A percentile compares a stretch with the other conserved stretches of the same genome.
Evolutionary conservation across 495 filamentous ascomycete genomes (phyloP).

Genomic region (Penicilliopsis zonata): DNA sequence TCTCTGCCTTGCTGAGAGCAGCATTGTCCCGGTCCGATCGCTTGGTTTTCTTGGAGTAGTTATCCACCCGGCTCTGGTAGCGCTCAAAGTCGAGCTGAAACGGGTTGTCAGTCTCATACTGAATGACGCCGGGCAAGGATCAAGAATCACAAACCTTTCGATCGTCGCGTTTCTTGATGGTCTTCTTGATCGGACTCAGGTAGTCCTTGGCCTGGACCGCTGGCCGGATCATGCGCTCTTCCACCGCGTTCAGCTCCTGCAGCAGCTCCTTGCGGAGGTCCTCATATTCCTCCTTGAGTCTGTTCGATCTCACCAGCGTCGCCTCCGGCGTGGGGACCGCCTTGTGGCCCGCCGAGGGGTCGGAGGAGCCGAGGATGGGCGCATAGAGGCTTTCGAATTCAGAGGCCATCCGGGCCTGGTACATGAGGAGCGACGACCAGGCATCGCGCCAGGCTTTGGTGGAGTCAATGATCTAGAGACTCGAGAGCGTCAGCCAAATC

Average conservation of each 20-base stretch:
- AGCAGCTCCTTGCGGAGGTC: constrained; percentile 65
- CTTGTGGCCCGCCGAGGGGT: constrained; percentile 35
- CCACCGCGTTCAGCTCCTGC: constrained; percentile 63
- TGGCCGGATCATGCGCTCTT: constrained; percentile 59
- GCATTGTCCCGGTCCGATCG: constrained; percentile 69
- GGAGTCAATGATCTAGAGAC: constrained; percentile 67
- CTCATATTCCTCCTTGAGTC: constrained; percentile 56
- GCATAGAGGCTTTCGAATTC: constrained; percentile 74
- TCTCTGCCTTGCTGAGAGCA: constrained; percentile 62
- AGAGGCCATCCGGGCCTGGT: constrained; percentile 56
- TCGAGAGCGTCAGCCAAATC: neutral
- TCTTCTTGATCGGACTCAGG: constrained; percentile 70
- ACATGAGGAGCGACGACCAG: constrained; percentile 63
- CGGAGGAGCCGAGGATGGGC: constrained; percentile 58
- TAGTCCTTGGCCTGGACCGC: constrained; percentile 59
- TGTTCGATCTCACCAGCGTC: constrained; percentile 53
- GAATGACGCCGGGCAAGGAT: neutral
- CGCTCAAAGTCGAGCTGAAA: constrained; percentile 68
- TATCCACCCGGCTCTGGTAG: constrained; percentile 60
- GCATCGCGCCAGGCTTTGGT: constrained; percentile 74
- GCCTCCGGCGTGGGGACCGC: constrained; percentile 48
- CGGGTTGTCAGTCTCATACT: constrained; percentile 1
- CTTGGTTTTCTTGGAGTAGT: constrained; percentile 56
- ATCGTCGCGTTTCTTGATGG: constrained; percentile 85
- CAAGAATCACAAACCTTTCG: constrained; percentile 45